A percentile compares a stretch with the other conserved stretches of the same genome.
phyloP scores from a whole-genome alignment of 805 yeast genomes.

The Candida sithepensis region DNA sequence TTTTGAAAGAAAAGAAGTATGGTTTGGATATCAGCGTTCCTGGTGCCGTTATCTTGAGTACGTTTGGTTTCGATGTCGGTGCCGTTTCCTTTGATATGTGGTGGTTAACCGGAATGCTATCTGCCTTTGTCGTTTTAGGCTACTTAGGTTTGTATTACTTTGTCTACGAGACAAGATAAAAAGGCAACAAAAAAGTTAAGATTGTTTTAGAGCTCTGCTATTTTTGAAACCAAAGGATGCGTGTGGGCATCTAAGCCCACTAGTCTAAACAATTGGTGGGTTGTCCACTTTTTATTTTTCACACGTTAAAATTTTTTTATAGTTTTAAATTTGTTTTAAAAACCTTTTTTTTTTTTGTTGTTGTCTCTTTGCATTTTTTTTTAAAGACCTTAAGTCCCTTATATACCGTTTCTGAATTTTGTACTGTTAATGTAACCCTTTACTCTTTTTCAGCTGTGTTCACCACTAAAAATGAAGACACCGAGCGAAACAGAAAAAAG shows the following conservation, averaged over 20 bases:
- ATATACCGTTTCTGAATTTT: too few relatives aligned
- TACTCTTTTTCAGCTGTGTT: too few relatives aligned
- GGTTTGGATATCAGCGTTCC: slow-evolving; percentile 95
- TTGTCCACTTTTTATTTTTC: too few relatives aligned
- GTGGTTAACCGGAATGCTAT: slow-evolving; percentile 55
- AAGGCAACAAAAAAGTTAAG: background rate
- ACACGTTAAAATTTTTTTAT: background rate
- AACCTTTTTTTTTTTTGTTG: background rate
- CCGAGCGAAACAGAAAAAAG: too few relatives aligned
- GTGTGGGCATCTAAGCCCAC: background rate
- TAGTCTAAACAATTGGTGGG: too few relatives aligned
- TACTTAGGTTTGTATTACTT: slow-evolving; percentile 68
- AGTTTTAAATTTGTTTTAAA: background rate
- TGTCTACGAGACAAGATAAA: slow-evolving; percentile 69
- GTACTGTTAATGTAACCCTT: too few relatives aligned
- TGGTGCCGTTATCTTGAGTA: slow-evolving; percentile 93
- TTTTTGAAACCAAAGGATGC: background rate
- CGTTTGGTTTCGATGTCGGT: slow-evolving; percentile 88
- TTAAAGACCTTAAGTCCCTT: too few relatives aligned
- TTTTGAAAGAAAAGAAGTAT: slow-evolving; percentile 81
- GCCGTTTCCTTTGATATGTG: slow-evolving; percentile 67
- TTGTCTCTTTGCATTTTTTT: too few relatives aligned
- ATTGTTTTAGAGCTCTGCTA: background rate
- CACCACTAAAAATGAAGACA: too few relatives aligned
- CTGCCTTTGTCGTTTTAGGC: slow-evolving; percentile 61